Evolutionary conservation across 768 basidiomycete genomes (phyloP).

Genomic region (Trametes punicea): DNA sequence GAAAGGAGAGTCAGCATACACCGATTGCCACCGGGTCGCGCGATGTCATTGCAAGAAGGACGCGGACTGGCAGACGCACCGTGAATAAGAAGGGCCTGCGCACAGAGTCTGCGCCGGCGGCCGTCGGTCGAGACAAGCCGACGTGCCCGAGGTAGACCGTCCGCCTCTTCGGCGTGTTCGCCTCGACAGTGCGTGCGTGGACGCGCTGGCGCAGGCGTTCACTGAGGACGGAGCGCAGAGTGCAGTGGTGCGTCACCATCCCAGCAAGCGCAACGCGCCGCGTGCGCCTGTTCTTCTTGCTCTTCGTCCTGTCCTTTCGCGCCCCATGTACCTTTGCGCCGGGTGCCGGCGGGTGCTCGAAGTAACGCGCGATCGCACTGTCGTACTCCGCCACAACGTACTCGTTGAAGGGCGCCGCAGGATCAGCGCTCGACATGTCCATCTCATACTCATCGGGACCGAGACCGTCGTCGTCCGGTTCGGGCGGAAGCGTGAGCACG

Average conservation of each 20-base stretch:
- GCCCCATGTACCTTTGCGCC: background rate
- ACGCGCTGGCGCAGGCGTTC: constrained; percentile 66
- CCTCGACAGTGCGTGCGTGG: constrained; percentile 59
- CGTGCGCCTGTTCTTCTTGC: constrained; percentile 43
- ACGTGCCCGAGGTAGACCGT: constrained; percentile 67
- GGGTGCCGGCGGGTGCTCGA: background rate
- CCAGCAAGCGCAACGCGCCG: constrained; percentile 72
- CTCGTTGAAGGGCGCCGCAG: constrained; percentile 56
- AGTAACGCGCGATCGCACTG: background rate
- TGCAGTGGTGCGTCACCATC: constrained; percentile 71
- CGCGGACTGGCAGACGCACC: background rate
- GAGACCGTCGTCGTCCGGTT: constrained; percentile 40
- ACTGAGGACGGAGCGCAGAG: constrained; percentile 62
- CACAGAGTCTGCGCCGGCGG: constrained; percentile 50
- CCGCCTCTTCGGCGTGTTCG: constrained; percentile 61
- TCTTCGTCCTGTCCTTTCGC: constrained; percentile 44
- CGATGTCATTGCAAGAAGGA: constrained; percentile 66
- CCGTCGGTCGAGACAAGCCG: constrained; percentile 34
- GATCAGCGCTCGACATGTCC: constrained; percentile 73
- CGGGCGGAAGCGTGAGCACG: constrained; percentile 59
- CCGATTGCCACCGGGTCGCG: background rate
- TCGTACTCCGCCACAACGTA: constrained; percentile 76
- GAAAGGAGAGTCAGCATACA: background rate
- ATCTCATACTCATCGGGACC: constrained; percentile 69
- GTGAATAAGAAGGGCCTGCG: background rate